phyloP scores from a whole-genome alignment of 371 early-diverging fungal species.

The Saksenaea oblongispora region DNA sequence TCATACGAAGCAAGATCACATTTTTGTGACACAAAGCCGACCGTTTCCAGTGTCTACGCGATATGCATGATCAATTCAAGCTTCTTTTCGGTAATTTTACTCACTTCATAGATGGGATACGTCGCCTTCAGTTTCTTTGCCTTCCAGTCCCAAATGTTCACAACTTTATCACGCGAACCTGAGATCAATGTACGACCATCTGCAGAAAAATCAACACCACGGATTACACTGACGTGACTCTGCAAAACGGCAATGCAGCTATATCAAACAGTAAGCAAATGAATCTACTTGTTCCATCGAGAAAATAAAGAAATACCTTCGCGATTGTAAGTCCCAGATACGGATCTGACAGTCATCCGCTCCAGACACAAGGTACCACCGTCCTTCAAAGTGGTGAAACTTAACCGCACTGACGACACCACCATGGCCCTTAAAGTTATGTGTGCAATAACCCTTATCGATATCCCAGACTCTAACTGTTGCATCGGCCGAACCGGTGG shows the following conservation, averaged over 20 bases:
- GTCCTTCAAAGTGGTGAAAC: constrained; percentile 70
- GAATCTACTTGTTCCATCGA: background rate
- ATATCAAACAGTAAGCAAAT: background rate
- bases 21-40: constrained; percentile 63
- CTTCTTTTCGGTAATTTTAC: background rate
- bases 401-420: constrained; percentile 86
- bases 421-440: constrained; percentile 91
- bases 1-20: constrained; percentile 35
- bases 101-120: constrained; percentile 78
- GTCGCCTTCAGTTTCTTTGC: constrained; percentile 74
- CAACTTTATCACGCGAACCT: constrained; percentile 94
- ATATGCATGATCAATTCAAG: background rate
- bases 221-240: constrained; percentile 90
- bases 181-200: constrained; percentile 80
- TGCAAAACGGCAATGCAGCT: constrained; percentile 76
- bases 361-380: constrained; percentile 78
- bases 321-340: constrained; percentile 84
- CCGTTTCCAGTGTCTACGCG: constrained; percentile 62
- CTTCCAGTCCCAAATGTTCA: constrained; percentile 89
- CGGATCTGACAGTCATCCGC: constrained; percentile 90
- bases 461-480: constrained; percentile 96
- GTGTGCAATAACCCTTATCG: constrained; percentile 91
- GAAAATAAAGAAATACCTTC: constrained; percentile 45
- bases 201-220: constrained; percentile 80
- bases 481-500: constrained; percentile 96